Conservation (phyloP, 257 asterid genomes). For the Cinchona pubescens region DNA sequence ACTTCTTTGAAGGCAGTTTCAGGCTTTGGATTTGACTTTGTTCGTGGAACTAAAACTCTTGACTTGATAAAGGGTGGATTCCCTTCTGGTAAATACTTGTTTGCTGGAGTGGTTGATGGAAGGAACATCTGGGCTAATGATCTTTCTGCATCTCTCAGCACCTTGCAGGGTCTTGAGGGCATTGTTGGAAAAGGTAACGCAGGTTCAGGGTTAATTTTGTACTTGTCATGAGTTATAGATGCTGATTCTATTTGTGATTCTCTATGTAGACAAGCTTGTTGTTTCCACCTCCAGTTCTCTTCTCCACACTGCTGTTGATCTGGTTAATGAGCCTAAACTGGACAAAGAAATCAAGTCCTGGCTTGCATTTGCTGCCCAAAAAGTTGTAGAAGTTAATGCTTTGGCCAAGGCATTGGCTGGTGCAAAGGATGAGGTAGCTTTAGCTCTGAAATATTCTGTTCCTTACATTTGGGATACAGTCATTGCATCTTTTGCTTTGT, state of each 20-base stretch:
- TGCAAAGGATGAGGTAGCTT: slow-evolving; percentile 70
- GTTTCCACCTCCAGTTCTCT: slow-evolving; percentile 89
- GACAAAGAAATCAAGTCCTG: slow-evolving; percentile 89
- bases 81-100: slow-evolving; percentile 85
- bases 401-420: slow-evolving; percentile 90
- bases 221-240: slow-evolving; percentile 1
- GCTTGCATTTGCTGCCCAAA: slow-evolving; percentile 98
- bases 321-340: slow-evolving; percentile 76
- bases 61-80: slow-evolving; percentile 78
- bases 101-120: slow-evolving; percentile 98
- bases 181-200: slow-evolving; percentile 81
- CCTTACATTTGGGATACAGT: neutral
- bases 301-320: slow-evolving; percentile 97
- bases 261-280: slow-evolving; percentile 76
- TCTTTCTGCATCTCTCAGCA: slow-evolving; percentile 59
- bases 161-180: slow-evolving; percentile 67
- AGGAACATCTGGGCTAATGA: slow-evolving; percentile 99
- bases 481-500: neutral
- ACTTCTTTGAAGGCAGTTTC: slow-evolving; percentile 69
- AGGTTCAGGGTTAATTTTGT: slow-evolving; percentile 2
- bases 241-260: slow-evolving; percentile 6
- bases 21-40: slow-evolving; percentile 83
- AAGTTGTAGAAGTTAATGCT: slow-evolving; percentile 89
- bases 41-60: slow-evolving; percentile 76
- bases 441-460: neutral